A percentile compares a stretch with the other conserved stretches of the same genome.
phyloP scores from a whole-genome alignment of 495 filamentous ascomycete species.

The Pyrenopolyporus hunteri region DNA sequence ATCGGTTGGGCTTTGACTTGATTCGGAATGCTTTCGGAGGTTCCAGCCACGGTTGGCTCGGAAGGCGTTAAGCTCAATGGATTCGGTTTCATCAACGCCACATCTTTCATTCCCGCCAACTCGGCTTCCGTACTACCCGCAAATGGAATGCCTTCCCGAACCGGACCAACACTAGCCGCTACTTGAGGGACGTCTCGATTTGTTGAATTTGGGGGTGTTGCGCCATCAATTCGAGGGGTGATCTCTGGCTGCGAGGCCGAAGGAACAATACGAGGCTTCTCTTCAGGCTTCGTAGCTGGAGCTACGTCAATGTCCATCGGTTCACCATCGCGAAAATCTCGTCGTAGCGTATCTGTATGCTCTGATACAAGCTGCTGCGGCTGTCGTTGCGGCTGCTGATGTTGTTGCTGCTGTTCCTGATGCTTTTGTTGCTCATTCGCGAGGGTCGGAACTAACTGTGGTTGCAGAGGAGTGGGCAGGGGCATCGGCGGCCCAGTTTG shows the following conservation, averaged over 20 bases:
- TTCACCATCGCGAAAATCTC: conserved; percentile 30
- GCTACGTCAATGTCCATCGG: conserved; percentile 36
- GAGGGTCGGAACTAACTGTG: neutral
- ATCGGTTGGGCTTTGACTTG: conserved; percentile 51
- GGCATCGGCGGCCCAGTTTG: neutral
- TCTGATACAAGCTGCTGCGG: neutral
- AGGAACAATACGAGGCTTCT: neutral
- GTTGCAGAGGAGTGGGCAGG: neutral
- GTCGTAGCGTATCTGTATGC: conserved; percentile 4
- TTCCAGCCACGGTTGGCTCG: conserved; percentile 22
- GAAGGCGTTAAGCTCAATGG: conserved; percentile 15
- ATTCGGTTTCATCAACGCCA: conserved; percentile 16
- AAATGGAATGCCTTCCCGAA: conserved; percentile 56
- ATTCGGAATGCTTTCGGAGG: conserved; percentile 29
- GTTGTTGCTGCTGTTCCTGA: conserved; percentile 1
- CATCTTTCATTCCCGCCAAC: conserved; percentile 25
- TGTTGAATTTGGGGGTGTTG: conserved; percentile 53
- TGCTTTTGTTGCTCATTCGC: conserved; percentile 2
- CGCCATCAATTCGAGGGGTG: conserved; percentile 35
- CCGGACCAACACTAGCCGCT: conserved; percentile 60
- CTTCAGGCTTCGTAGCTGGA: conserved; percentile 26
- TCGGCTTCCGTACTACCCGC: conserved; percentile 45
- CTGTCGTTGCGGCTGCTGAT: conserved; percentile 12
- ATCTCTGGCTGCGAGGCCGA: conserved; percentile 13
- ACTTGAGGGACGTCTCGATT: conserved; percentile 48